A percentile compares a stretch with the other conserved stretches of the same genome.
Evolutionary conservation across 768 basidiomycete species (phyloP).

Genomic region (Mycena capillaripes): DNA sequence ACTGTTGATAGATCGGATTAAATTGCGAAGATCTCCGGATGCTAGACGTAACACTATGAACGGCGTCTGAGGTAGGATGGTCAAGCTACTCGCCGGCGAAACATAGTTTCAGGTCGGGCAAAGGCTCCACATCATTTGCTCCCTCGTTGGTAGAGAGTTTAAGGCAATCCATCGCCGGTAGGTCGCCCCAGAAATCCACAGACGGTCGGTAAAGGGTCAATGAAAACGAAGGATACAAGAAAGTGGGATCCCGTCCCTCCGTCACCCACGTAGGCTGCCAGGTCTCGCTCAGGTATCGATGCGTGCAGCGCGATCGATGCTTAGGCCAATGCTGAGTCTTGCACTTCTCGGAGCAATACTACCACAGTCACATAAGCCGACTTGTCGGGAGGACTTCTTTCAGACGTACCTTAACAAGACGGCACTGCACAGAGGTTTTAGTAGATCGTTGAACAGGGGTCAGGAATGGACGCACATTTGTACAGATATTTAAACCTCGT

Average conservation of each 20-base stretch:
- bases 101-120: constrained; percentile 43
- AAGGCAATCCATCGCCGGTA: constrained; percentile 47
- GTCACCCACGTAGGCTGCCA: constrained; percentile 50
- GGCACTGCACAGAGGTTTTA: constrained; percentile 43
- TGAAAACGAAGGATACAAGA: constrained; percentile 27
- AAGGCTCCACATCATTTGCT: neutral
- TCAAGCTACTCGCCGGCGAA: constrained; percentile 40
- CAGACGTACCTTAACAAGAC: constrained; percentile 42
- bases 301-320: constrained; percentile 46
- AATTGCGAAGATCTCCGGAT: constrained; percentile 47
- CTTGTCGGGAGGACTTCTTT: neutral
- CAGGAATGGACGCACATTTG: constrained; percentile 39
- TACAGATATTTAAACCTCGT: constrained; percentile 39
- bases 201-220: constrained; percentile 29
- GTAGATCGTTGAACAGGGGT: constrained; percentile 21
- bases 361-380: neutral
- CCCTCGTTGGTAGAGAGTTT: constrained; percentile 43
- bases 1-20: constrained; percentile 51
- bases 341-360: constrained; percentile 53
- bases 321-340: constrained; percentile 47
- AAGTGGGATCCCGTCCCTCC: constrained; percentile 43
- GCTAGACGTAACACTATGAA: constrained; percentile 29
- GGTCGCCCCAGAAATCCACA: constrained; percentile 41
- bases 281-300: constrained; percentile 40
- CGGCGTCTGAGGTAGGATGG: neutral